Evolutionary conservation across 2,329 filamentous ascomycete genomes (phyloP).

Genomic region (Verticillium longisporum): DNA sequence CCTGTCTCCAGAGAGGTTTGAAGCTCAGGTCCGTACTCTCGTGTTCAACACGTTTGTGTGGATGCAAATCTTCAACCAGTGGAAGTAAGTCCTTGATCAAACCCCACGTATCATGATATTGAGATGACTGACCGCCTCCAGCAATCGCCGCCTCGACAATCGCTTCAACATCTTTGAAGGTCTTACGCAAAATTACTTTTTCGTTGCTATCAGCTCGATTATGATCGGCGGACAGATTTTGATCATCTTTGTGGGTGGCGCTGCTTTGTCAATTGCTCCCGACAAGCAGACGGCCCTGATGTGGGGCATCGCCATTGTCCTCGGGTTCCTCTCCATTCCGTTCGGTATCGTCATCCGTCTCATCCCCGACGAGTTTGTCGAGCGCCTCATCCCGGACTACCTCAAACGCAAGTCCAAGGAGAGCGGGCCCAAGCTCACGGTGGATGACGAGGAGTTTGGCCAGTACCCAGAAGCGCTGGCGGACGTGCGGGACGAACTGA

Average conservation of each 20-base stretch:
- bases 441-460: constrained; percentile 60
- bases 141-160: constrained; percentile 89
- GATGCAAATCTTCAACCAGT: constrained; percentile 99
- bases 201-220: constrained; percentile 74
- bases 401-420: constrained; percentile 39
- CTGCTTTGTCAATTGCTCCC: constrained; percentile 66
- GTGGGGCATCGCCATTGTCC: constrained; percentile 82
- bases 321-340: constrained; percentile 79
- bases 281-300: constrained; percentile 61
- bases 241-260: constrained; percentile 81
- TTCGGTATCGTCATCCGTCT: constrained; percentile 75
- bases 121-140: constrained; percentile 22
- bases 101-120: background rate
- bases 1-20: background rate
- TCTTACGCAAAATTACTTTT: constrained; percentile 78
- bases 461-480: constrained; percentile 65
- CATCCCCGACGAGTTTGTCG: constrained; percentile 66
- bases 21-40: constrained; percentile 61
- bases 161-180: constrained; percentile 94
- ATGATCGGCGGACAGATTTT: constrained; percentile 87
- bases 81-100: constrained; percentile 60
- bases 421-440: constrained; percentile 46
- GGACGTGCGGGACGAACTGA: constrained; percentile 73
- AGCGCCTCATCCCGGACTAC: constrained; percentile 44
- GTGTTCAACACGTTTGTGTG: constrained; percentile 98